Percentiles rank a stretch among this genome's conserved stretches.
Evolutionary conservation across 129 eudicot genomes (phyloP).

Genomic region (Pulicaria dysenterica): DNA sequence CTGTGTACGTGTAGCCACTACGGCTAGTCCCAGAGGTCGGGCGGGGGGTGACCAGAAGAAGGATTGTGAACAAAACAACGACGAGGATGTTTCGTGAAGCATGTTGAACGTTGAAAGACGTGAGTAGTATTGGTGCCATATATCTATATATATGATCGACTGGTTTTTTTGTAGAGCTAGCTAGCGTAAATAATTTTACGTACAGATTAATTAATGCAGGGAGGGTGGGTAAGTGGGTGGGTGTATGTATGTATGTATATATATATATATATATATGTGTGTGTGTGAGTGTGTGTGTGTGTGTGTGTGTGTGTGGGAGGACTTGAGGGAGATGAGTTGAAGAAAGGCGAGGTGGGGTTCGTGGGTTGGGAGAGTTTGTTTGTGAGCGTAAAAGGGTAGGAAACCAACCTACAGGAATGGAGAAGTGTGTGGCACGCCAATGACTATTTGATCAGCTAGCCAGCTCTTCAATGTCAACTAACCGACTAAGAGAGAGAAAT

Average conservation of each 20-base stretch:
- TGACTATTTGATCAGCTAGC: conserved; percentile 12
- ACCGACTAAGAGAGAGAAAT: conserved; percentile 23
- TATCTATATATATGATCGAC: neutral
- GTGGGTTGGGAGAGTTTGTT: neutral
- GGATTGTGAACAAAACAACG: conserved; percentile 18
- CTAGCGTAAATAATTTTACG: too few relatives aligned
- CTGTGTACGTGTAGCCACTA: conserved; percentile 11
- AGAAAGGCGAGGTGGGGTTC: conserved; percentile 10
- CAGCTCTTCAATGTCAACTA: conserved; percentile 34
- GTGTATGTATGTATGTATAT: too few relatives aligned
- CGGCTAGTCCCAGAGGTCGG: conserved; percentile 45
- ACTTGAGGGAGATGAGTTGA: neutral
- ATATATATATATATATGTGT: neutral
- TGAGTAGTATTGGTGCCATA: conserved; percentile 24
- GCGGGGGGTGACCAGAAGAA: conserved; percentile 22
- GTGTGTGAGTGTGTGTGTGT: too few relatives aligned
- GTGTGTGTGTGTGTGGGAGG: too few relatives aligned
- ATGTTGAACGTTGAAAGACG: conserved; percentile 11
- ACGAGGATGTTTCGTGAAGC: conserved; percentile 25
- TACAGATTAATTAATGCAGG: too few relatives aligned
- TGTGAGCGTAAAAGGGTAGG: conserved; percentile 38
- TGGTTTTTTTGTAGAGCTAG: too few relatives aligned
- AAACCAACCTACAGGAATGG: conserved; percentile 10
- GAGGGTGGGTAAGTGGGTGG: too few relatives aligned
- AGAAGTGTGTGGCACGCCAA: conserved; percentile 43